Evolutionary conservation across 2,329 filamentous ascomycete species (phyloP), one percentile per base, ranked within the genome.

Genomic region (Colletotrichum graminicola): DNA sequence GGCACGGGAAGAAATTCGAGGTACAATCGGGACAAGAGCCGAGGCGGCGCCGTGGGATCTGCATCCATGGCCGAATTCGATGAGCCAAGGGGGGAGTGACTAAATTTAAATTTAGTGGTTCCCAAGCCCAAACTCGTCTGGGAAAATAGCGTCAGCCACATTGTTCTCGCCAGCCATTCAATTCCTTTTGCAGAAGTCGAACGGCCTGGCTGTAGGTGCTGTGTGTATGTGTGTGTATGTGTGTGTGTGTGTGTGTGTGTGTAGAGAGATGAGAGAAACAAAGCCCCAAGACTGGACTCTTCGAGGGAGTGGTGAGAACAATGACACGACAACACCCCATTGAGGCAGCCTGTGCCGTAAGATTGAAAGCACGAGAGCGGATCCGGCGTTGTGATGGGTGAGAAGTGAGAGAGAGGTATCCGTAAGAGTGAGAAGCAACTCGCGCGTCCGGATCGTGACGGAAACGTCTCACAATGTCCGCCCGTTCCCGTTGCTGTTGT

Each of bases 61-160:
- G 63, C 63, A 43, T 39, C 67, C 65, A 60, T 52, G 10, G 29
- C 56, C 45, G 66, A 52, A 59, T 26, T 23, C 34, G 36, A 59
- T 29, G 29, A 26, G 18, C 23, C 29, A 11, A 16, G 43, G 4
- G 21, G 18, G 41, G 41, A 5, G 43, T 8, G 18, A 45, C 67
- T 71, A 71, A 57, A 49, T 62, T 56, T 71, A 71, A 62, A 49
- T 62, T 56, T 71, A 62, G 67, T 16, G 49, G 21, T 11, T 26
- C 56, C 26, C 55, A 52, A 62, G 63, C 67, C 62, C 45, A 52
- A 32, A 60, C 16, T 36, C 32, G 36, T 3, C 43, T 36, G 62
- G 23, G 45, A 36, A 36, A 36, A 43, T 21, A 43, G n/a, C 66
- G 21, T 59, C 52, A 34, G 21, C 51, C 26, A 54, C 62, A 21